Conservation (phyloP, 371 early-diverging fungal species). For the Actinomortierella ambigua region DNA sequence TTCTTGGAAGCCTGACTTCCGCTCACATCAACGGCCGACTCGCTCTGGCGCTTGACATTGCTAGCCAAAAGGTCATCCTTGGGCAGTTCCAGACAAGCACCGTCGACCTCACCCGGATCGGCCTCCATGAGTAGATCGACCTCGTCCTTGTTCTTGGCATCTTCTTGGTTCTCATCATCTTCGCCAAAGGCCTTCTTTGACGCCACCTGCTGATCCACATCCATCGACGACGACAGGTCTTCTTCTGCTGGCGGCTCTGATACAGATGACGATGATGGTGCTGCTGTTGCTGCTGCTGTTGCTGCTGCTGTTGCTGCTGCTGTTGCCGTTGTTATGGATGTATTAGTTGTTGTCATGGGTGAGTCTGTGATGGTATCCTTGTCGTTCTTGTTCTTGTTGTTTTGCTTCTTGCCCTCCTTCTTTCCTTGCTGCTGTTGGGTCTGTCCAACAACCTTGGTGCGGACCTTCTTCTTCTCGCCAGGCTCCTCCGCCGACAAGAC, state of each 20-base stretch:
- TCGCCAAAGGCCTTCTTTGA: constrained; percentile 25
- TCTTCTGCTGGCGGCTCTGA: constrained; percentile 8
- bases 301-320: too few species aligned
- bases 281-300: neutral
- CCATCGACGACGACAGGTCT: constrained; percentile 4
- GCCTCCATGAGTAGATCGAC: constrained; percentile 45
- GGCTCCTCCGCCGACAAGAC: constrained; percentile 15
- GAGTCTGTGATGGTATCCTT: too few species aligned
- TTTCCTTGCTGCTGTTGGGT: constrained; percentile 33
- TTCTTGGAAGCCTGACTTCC: too few species aligned
- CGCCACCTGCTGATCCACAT: neutral
- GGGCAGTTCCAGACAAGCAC: constrained; percentile 42
- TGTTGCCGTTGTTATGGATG: too few species aligned
- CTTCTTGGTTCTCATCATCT: constrained; percentile 24
- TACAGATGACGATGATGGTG: neutral
- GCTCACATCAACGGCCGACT: too few species aligned
- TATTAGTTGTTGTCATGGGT: too few species aligned
- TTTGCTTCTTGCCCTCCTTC: constrained; percentile 2
- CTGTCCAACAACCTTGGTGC: constrained; percentile 43
- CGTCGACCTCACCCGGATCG: constrained; percentile 42
- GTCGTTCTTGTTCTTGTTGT: constrained; percentile 1
- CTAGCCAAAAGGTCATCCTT: constrained; percentile 8
- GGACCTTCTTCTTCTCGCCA: constrained; percentile 21
- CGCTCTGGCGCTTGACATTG: too few species aligned
- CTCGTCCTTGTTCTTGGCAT: constrained; percentile 29